Percentiles rank a stretch among this genome's conserved stretches.
These are phyloP conservation scores for Ceratorhiza oryzae-sativae DNA, from an alignment of 1,284 basidiomycete genomes.

Conservation along the genomic window DNA sequence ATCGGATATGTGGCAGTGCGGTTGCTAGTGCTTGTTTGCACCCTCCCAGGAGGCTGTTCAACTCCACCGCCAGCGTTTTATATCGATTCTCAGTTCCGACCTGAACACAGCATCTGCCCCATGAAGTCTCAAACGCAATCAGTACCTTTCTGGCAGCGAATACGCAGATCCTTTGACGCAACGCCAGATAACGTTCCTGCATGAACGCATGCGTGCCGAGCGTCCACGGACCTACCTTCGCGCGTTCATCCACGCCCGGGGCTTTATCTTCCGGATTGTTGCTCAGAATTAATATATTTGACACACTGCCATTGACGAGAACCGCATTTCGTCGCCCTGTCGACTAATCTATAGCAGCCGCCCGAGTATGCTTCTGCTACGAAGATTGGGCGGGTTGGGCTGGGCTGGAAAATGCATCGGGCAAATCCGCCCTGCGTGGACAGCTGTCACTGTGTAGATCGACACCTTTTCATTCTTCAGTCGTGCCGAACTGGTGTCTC, in stretches of 20 bases:
- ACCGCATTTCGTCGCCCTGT: not conserved
- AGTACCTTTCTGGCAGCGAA: slow-evolving; percentile 8
- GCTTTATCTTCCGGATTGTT: slow-evolving; percentile 12
- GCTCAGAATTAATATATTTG: not conserved
- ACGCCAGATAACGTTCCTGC: too few species aligned
- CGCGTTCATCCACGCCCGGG: slow-evolving; percentile 27
- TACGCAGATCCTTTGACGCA: too few species aligned
- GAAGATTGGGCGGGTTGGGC: too few species aligned
- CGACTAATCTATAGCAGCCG: not conserved
- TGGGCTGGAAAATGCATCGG: too few species aligned
- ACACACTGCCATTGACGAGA: slow-evolving; percentile 10
- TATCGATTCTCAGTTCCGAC: not conserved
- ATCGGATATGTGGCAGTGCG: slow-evolving; percentile 36
- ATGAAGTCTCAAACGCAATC: slow-evolving; percentile 9
- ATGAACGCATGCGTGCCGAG: not conserved
- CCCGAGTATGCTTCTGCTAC: not conserved
- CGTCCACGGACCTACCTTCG: not conserved
- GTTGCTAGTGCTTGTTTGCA: slow-evolving; percentile 13
- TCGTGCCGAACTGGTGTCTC: too few species aligned
- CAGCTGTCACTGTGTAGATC: too few species aligned
- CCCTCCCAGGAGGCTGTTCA: slow-evolving; percentile 16
- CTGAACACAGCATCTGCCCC: slow-evolving; percentile 27
- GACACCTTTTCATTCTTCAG: too few species aligned
- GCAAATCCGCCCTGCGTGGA: too few species aligned
- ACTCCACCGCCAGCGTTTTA: slow-evolving; percentile 1